Evolutionary conservation across 768 basidiomycete genomes (phyloP), one percentile per base, ranked within the genome.

Genomic region (Butyriboletus loyo): DNA sequence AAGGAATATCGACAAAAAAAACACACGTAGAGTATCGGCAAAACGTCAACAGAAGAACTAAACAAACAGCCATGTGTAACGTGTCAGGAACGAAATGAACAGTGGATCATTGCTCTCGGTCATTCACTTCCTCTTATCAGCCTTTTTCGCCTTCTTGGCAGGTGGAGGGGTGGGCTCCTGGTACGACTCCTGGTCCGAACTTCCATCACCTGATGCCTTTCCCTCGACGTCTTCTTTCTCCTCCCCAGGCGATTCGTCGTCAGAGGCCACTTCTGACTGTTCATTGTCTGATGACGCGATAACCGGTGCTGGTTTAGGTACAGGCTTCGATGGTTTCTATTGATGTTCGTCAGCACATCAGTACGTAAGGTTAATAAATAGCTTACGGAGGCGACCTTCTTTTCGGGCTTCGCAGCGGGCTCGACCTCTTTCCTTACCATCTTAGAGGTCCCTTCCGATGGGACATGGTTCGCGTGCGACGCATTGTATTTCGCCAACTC

Each of bases 401-500:
- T 68, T 41, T 55, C 59, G 13, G 51, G 25, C 64, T 66, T 65
- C 62, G 62, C 50, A 52, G 56, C 62, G 54, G 62, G 58, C 69
- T 74, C 63, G 19, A 15, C 45, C 31, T 54, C 59, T 47, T 66
- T 61, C 51, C 28, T 64, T 19, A 41, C 14, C 32, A 42, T 49
- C 39, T 73, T 77, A 21, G 75, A 76, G 11, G 66, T 64, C 25
- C 78, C 74, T 37, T 75, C 76, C 27, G 74, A 78, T 47, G 76
- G 75, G 32, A 77, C 72, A 53, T 80, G 75, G 48, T 77, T 77
- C 13, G 73, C 75, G 7, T 79, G 73, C 49, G 75, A 73, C 30
- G 77, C 80, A 47, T 86, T 85, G 64, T 89, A 89, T 8, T 78
- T 80, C 37, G 75, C 77, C 66, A 89, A 84, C 41, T 85, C 79